Evolutionary conservation across 1,284 basidiomycete genomes (phyloP).

Genomic region (Wallemia mellicola): DNA sequence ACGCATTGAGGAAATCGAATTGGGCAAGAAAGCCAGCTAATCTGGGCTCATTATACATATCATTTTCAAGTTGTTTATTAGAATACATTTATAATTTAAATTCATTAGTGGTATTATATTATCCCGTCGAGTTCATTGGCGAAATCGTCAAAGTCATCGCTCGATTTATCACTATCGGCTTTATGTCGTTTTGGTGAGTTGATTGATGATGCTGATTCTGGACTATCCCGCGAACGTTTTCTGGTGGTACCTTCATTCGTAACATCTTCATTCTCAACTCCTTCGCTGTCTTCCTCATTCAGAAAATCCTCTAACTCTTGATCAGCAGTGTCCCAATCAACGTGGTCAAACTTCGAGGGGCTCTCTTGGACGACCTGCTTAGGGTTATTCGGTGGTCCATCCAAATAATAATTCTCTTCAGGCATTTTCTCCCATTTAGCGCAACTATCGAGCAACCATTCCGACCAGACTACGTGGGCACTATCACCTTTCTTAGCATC

Average conservation of each 20-base stretch:
- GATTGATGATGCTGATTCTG: not conserved
- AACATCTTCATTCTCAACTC: conserved; percentile 13
- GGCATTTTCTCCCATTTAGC: conserved; percentile 46
- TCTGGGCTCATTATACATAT: not conserved
- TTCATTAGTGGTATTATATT: too few relatives aligned
- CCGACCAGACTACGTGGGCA: conserved; percentile 52
- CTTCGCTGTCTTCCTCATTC: conserved; percentile 34
- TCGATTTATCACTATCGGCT: too few relatives aligned
- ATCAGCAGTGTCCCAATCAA: conserved; percentile 49
- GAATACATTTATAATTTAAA: too few relatives aligned
- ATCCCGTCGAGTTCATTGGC: too few relatives aligned
- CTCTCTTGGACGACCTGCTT: conserved; percentile 16
- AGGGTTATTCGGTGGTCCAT: conserved; percentile 15
- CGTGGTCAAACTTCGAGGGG: conserved; percentile 9
- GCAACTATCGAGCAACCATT: conserved; percentile 65
- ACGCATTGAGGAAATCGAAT: not conserved
- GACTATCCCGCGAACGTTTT: not conserved
- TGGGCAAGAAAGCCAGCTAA: not conserved
- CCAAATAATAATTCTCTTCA: conserved; percentile 38
- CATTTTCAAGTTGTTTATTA: too few relatives aligned
- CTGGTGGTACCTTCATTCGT: not conserved
- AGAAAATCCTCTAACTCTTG: conserved; percentile 63
- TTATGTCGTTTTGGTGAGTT: too few relatives aligned
- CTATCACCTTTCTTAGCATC: conserved; percentile 34
- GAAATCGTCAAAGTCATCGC: too few relatives aligned